phyloP scores from a whole-genome alignment of 192 early-diverging fungal species.

The Coemansia aciculifera region DNA sequence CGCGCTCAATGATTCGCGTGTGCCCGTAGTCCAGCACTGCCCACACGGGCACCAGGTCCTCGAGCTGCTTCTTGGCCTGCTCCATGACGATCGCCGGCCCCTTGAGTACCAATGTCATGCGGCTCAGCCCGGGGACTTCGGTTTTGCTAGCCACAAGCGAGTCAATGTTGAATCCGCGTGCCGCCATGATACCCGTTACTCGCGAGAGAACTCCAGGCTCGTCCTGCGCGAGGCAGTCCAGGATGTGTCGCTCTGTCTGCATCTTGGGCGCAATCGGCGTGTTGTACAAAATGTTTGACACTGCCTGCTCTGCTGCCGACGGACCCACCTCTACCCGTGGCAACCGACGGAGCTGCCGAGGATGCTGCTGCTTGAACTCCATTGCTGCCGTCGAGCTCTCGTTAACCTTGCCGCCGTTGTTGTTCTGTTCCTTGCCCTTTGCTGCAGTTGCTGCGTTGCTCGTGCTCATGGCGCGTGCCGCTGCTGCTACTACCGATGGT shows the following conservation, averaged over 20 bases:
- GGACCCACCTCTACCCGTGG: conserved; percentile 52
- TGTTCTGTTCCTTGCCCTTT: conserved; percentile 8
- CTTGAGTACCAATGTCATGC: conserved; percentile 95
- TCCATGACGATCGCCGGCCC: conserved; percentile 82
- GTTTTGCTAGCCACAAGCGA: conserved; percentile 95
- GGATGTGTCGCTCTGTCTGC: conserved; percentile 68
- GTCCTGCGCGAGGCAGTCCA: conserved; percentile 94
- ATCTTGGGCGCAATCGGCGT: conserved; percentile 77
- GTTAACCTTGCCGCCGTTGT: conserved; percentile 36
- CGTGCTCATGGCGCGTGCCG: conserved; percentile 21
- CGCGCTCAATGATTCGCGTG: conserved; percentile 85
- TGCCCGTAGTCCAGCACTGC: conserved; percentile 96
- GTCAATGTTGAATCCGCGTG: conserved; percentile 96
- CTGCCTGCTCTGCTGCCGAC: conserved; percentile 89
- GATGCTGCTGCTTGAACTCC: conserved; percentile 57
- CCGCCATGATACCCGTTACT: conserved; percentile 87
- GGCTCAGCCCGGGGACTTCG: conserved; percentile 85
- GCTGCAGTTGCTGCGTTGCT: conserved; percentile 9
- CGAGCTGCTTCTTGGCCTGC: conserved; percentile 91
- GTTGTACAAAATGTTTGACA: conserved; percentile 96
- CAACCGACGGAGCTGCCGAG: conserved; percentile 49
- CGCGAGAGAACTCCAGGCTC: conserved; percentile 84
- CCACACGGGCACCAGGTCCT: conserved; percentile 97
- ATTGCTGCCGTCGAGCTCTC: conserved; percentile 52
- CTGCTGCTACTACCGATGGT: neutral